A percentile compares a stretch with the other conserved stretches of the same genome.
Conservation (phyloP, 768 basidiomycete species). For the Amanita subjunquillea region DNA sequence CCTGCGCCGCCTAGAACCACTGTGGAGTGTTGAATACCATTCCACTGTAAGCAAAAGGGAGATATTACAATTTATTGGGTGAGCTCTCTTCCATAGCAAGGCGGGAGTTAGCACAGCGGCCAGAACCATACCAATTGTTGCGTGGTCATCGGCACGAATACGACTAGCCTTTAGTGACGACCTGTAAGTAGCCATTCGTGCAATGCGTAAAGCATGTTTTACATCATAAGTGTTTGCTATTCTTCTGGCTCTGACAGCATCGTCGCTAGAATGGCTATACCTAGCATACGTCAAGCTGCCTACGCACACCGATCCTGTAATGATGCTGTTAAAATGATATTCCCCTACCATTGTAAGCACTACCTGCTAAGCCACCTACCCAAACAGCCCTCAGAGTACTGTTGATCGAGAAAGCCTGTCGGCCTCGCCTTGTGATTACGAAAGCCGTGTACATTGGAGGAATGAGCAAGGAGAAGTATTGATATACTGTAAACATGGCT, state of each 20-base stretch:
- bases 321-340: neutral
- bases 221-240: slow-evolving; percentile 53
- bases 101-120: slow-evolving; percentile 57
- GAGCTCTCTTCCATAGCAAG: slow-evolving; percentile 63
- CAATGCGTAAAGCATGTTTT: slow-evolving; percentile 6
- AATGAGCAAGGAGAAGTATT: slow-evolving; percentile 48
- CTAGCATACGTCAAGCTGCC: slow-evolving; percentile 55
- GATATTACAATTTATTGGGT: slow-evolving; percentile 44
- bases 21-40: neutral
- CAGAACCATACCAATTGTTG: slow-evolving; percentile 63
- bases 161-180: slow-evolving; percentile 33
- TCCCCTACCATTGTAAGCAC: slow-evolving; percentile 8
- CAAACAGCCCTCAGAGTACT: slow-evolving; percentile 62
- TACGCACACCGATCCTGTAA: slow-evolving; percentile 35
- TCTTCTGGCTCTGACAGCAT: slow-evolving; percentile 37
- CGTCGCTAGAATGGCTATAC: slow-evolving; percentile 41
- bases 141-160: slow-evolving; percentile 61
- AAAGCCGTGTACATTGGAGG: slow-evolving; percentile 53
- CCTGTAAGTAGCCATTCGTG: neutral
- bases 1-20: slow-evolving; percentile 1
- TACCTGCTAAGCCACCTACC: slow-evolving; percentile 57
- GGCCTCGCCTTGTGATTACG: slow-evolving; percentile 43
- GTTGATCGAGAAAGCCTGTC: slow-evolving; percentile 46
- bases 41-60: neutral
- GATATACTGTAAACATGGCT: slow-evolving; percentile 58